Base-by-base conservation (phyloP, 129 eudicot genomes). In the Chrysanthemum lavandulifolium region DNA sequence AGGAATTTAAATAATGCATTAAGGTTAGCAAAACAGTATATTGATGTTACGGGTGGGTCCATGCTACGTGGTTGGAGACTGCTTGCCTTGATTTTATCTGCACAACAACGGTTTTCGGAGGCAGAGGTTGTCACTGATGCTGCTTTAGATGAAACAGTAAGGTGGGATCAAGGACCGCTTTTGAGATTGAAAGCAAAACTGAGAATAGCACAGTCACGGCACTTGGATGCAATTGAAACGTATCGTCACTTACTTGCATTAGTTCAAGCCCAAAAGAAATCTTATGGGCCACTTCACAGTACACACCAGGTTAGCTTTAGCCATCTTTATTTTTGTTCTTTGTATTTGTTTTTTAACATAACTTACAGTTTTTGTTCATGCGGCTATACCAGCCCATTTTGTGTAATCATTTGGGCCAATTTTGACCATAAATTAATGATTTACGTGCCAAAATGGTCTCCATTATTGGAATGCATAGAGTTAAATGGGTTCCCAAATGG, bases 151-250 rank as follows among this genome's bases (percentile, higher is more conserved):
- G 96, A 93, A 84, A 93, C 96, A 25, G 84, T 88, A 31, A 93
- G 84, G 79, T 93, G 96, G 98, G 96, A 93, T 59, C 98, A 93
- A 86, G 96, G 95, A 13, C 95, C 95, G 48, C 87, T 93, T 65
- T 89, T 93, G 56, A 84, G 90, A 82, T 85, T 89, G 89, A 93
- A 93, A 69, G 98, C 95, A n/a, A 89, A 93, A 84, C 79, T 93
- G 52, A 82, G 89, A 79, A 78, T 82, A 43, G 84, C 86, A n/a
- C 96, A 85, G 76, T 93, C 96, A n/a, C 80, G 74, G 16, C 90
- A 91, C 57, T 79, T 73, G 78, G 98, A 93, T 79, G 96, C 98
- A 18, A 84, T 89, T 54, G 96, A 93, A 81, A 89, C 98, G 8
- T 93, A 89, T 43, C 92, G 96, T 0, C 76, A 84, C 74, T 87